Base-by-base conservation (phyloP, 2,329 filamentous ascomycete genomes). In the Alternaria ethzedia region DNA sequence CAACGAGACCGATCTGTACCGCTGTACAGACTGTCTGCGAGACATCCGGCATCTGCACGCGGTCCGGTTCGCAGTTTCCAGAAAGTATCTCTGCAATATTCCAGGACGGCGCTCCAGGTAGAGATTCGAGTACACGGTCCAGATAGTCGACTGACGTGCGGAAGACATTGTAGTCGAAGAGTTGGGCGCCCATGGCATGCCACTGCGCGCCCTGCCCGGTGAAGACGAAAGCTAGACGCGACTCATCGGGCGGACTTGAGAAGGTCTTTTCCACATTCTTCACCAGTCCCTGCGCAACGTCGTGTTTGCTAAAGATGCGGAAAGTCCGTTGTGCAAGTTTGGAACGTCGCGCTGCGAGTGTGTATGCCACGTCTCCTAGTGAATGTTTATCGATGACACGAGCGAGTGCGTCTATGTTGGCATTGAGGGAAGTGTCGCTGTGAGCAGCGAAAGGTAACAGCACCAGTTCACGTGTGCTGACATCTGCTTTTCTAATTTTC, bases 181-280 rank as follows among this genome's bases (percentile, higher is more conserved):
- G 62, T 26, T 70, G 63, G 0, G 52, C 43, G 8, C 67, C 73
- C 72, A 78, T 76, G 15, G 20, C 36, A 10, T 21, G 20, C 69
- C 69, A 77, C 41, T 77, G 74, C 2, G 72, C 72, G 21, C 73
- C 73, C 57, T 77, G 74, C 3, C 73, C 74, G 8, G 72, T 76
- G 51, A 75, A 77, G 10, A 75, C 64, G 36, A 70, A 71, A 7
- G 54, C 59, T 2, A 82, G 20, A 15, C 32, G 32, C 0, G 32
- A 36, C 20, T 44, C 17, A 15, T n/a, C 32, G 32, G 32, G 32
- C 11, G 13, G 30, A 32, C 9, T 66, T 45, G 44, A n/a, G 15
- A 15, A 11, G 11, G 36, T 11, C 36, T 55, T 26, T 15, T 45
- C 32, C 32, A 36, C 15, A 36, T 36, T 36, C 32, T 36, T 15